A percentile compares a stretch with the other conserved stretches of the same genome.
phyloP scores from a whole-genome alignment of 176 grass and related monocot species.

The Phragmites australis region DNA sequence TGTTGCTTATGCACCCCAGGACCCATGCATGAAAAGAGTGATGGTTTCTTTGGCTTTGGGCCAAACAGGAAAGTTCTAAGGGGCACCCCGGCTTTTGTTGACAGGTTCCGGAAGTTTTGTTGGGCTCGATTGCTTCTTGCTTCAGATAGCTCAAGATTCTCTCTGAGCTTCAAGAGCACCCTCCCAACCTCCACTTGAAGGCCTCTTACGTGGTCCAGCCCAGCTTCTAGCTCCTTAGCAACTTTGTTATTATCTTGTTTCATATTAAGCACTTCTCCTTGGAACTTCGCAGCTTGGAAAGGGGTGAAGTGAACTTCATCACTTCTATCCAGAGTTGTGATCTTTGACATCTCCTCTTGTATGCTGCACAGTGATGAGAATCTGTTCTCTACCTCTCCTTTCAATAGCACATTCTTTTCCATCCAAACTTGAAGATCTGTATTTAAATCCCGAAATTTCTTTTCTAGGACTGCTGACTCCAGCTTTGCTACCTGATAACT shows the following conservation, averaged over 20 bases:
- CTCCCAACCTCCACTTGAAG: slow-evolving; percentile 65
- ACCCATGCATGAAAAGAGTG: slow-evolving; percentile 84
- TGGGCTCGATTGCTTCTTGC: slow-evolving; percentile 52
- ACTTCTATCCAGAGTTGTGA: slow-evolving; percentile 26
- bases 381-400: slow-evolving; percentile 64
- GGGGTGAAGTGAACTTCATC: slow-evolving; percentile 46
- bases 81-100: slow-evolving; percentile 68
- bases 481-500: slow-evolving; percentile 47
- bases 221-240: slow-evolving; percentile 66
- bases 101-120: slow-evolving; percentile 58
- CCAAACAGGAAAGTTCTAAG: slow-evolving; percentile 83
- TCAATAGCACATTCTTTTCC: slow-evolving; percentile 72
- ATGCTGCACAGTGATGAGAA: slow-evolving; percentile 63
- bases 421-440: slow-evolving; percentile 78
- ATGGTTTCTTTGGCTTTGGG: slow-evolving; percentile 77
- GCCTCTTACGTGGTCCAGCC: slow-evolving; percentile 61
- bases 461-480: slow-evolving; percentile 55
- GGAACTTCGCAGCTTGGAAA: slow-evolving; percentile 60
- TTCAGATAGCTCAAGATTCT: slow-evolving; percentile 53
- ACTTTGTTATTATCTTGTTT: slow-evolving; percentile 75
- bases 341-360: slow-evolving; percentile 68
- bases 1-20: slow-evolving; percentile 73
- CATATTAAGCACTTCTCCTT: slow-evolving; percentile 79
- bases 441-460: slow-evolving; percentile 67
- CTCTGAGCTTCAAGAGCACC: slow-evolving; percentile 54